Evolutionary conservation across 2,329 filamentous ascomycete species (phyloP).

Genomic region (Apiospora phragmitis): DNA sequence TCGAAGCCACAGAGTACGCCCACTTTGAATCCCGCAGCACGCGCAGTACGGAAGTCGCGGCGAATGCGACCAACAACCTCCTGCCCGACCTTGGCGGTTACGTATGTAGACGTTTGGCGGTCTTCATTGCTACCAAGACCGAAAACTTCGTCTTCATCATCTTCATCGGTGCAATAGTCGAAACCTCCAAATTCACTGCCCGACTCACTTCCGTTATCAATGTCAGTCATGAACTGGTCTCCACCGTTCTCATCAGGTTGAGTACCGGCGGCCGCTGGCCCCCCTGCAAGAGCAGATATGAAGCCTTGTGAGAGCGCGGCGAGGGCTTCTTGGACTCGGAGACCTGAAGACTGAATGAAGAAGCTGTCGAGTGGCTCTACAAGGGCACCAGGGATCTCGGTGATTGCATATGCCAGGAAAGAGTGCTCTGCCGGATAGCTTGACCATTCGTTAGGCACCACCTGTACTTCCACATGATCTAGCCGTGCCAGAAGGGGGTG

Average conservation of each 20-base stretch:
- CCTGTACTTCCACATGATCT: conserved; percentile 35
- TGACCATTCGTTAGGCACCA: conserved; percentile 36
- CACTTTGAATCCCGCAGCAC: conserved; percentile 68
- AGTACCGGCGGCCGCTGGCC: conserved; percentile 18
- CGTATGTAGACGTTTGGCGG: conserved; percentile 19
- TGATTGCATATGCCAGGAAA: conserved; percentile 27
- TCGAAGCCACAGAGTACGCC: conserved; percentile 57
- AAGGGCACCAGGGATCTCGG: conserved; percentile 22
- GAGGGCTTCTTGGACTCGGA: conserved; percentile 25
- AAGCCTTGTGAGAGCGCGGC: conserved; percentile 31
- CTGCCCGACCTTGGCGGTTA: background rate
- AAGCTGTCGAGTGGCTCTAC: conserved; percentile 24
- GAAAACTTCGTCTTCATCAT: conserved; percentile 34
- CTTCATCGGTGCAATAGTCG: conserved; percentile 29
- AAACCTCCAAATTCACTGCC: conserved; percentile 27
- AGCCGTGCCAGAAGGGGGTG: conserved; percentile 26
- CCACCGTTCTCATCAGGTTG: conserved; percentile 33
- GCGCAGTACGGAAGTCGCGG: conserved; percentile 61
- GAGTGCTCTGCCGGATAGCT: conserved; percentile 24
- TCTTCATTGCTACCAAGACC: conserved; percentile 22
- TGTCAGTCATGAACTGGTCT: conserved; percentile 25
- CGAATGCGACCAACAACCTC: conserved; percentile 43
- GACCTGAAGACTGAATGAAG: conserved; percentile 19
- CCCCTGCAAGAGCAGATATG: background rate
- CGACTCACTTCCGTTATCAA: conserved; percentile 20